Evolutionary conservation across 2,329 filamentous ascomycete species (phyloP), one percentile per base, ranked within the genome.

Genomic region (Neonectria ditissima): DNA sequence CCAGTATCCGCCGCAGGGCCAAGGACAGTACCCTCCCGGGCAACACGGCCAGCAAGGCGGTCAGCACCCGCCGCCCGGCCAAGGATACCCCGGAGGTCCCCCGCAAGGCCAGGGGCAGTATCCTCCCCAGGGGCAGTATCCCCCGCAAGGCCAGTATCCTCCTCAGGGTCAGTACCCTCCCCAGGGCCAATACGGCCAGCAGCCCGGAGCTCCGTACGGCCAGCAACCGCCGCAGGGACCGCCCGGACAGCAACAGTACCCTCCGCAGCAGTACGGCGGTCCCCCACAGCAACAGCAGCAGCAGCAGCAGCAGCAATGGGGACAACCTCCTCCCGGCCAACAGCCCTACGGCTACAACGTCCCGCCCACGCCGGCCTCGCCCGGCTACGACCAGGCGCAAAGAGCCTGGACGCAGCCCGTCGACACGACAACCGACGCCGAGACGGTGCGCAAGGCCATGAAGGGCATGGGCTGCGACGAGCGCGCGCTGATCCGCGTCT

Each of bases 401-500:
- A 76, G 70, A 24, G 57, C 68, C 1, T 72, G 44, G 53, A 55
- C 62, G 0, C 66, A 68, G 2, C 73, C 65, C n/a, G 69, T 78
- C 11, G 71, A 80, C 32, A 78, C 76, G 4, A 18, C 65, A 2
- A 30, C 66, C 16, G 78, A 79, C 6, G 70, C 70, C 1, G 74
- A 79, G 62, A 47, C 63, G 1, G 55, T 80, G 1, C 70, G 75
- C 48, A 75, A 77, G 22, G 76, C 77, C 1, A 78, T 79, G 77
- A 76, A 77, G 62, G 76, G 75, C 8, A 75, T 76, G 67, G 78
- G 76, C 1, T 78, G 77, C 37, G 74, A 79, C 20, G 74, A 79
- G 55, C 57, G 65, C 2, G 68, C 74, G 0, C 57, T 80, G 10
- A 75, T 79, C 37, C 66, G 67, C 4, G 63, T 77, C 8, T 65